Conservation (phyloP, 176 grass and related monocot genomes). For the Areca catechu region DNA sequence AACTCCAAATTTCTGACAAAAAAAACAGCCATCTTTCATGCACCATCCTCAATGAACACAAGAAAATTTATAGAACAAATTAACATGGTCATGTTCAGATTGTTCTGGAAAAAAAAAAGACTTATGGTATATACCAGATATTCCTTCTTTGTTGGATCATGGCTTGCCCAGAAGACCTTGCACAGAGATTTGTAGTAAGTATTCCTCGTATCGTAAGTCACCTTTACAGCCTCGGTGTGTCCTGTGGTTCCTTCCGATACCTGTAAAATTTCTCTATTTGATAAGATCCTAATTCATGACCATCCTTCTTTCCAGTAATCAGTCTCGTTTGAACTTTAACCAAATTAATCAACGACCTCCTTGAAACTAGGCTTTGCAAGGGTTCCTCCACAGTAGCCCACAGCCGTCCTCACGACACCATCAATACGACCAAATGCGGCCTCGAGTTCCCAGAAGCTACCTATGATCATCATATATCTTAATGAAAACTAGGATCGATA, state of each 20-base stretch:
- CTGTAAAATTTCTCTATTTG: not conserved
- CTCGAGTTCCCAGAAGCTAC: conserved; percentile 11
- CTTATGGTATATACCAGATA: not conserved
- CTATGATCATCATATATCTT: not conserved
- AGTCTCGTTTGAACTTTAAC: no score
- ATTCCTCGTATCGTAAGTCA: conserved; percentile 11
- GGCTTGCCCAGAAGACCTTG: conserved; percentile 17
- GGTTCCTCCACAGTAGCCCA: conserved; percentile 12
- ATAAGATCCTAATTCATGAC: not conserved
- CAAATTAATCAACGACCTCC: not conserved
- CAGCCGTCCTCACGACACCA: not conserved
- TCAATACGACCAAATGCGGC: conserved; percentile 4
- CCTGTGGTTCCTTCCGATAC: conserved; percentile 12
- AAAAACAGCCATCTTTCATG: not conserved
- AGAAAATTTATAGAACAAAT: no score
- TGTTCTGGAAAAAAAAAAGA: no score
- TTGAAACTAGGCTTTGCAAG: conserved; percentile 8
- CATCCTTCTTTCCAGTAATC: not conserved
- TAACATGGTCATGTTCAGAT: no score
- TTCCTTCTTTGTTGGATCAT: conserved; percentile 19
- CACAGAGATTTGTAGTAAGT: conserved; percentile 6
- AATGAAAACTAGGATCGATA: not conserved
- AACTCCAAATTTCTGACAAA: not conserved
- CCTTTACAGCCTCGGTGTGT: conserved; percentile 17
- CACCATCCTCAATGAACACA: no score